These are phyloP conservation scores for Piper longum DNA, from an alignment of 164 flowering plant genomes.

Conservation along the genomic window DNA sequence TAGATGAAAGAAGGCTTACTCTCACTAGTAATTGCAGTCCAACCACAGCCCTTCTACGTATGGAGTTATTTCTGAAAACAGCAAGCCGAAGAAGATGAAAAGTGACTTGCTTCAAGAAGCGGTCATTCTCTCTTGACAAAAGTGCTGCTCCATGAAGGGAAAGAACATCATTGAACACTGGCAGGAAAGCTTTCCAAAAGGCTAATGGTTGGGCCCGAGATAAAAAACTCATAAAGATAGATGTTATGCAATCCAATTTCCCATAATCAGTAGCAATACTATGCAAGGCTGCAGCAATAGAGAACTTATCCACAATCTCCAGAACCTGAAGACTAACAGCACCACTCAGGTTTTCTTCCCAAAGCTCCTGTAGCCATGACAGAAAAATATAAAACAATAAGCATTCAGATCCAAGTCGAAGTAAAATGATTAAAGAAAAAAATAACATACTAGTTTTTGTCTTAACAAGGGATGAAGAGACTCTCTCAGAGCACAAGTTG, in stretches of 20 bases:
- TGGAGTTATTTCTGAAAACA: constrained; percentile 77
- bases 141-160: constrained; percentile 82
- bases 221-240: constrained; percentile 72
- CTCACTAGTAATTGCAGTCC: constrained; percentile 88
- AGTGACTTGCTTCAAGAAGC: constrained; percentile 89
- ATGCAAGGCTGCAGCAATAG: constrained; percentile 61
- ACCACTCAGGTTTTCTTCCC: constrained; percentile 97
- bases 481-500: constrained; percentile 89
- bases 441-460: constrained; percentile 66
- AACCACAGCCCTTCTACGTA: constrained; percentile 78
- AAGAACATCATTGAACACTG: constrained; percentile 69
- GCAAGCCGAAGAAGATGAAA: constrained; percentile 96
- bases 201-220: constrained; percentile 74
- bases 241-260: constrained; percentile 84
- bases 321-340: constrained; percentile 90
- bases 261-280: constrained; percentile 92
- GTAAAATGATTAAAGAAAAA: not conserved
- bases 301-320: constrained; percentile 72
- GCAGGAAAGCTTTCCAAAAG: constrained; percentile 82
- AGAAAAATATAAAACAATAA: not conserved
- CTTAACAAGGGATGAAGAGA: constrained; percentile 92
- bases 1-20: constrained; percentile 28
- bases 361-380: constrained; percentile 36
- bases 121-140: constrained; percentile 97
- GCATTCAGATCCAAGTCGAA: not conserved